Evolutionary conservation across 352 stramenopile species (phyloP).

Genomic region (Phytophthora sp.): DNA sequence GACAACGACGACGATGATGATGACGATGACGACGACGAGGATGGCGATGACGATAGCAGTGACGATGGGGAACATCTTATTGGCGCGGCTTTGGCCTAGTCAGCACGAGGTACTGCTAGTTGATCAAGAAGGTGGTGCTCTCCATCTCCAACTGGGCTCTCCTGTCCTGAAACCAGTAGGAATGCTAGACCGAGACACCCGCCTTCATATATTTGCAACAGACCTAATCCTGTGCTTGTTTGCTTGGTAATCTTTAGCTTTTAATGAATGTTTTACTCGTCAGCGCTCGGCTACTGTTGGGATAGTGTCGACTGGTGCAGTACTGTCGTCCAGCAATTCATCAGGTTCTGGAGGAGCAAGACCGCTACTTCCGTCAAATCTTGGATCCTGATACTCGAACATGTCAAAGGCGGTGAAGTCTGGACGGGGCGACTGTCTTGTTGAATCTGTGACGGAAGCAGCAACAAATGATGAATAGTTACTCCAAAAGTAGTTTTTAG

Average conservation of each 20-base stretch:
- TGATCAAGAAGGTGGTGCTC: constrained; percentile 10
- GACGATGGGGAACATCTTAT: constrained; percentile 47
- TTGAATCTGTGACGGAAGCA: neutral
- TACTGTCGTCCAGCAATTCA: constrained; percentile 4
- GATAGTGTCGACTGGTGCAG: neutral
- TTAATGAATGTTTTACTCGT: constrained; percentile 13
- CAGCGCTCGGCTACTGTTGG: neutral
- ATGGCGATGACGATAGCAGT: constrained; percentile 40
- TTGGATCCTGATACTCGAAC: constrained; percentile 25
- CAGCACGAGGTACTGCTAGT: too few relatives aligned
- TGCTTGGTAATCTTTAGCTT: too few relatives aligned
- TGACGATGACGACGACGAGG: constrained; percentile 47
- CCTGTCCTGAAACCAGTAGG: too few relatives aligned
- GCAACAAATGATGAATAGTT: too few relatives aligned
- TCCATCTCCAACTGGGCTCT: neutral
- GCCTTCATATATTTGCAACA: constrained; percentile 27
- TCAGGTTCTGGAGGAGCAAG: constrained; percentile 26
- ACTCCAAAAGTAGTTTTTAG: too few relatives aligned
- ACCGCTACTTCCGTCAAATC: constrained; percentile 23
- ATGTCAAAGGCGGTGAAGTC: constrained; percentile 39
- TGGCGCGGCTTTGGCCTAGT: constrained; percentile 37
- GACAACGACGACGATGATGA: constrained; percentile 56
- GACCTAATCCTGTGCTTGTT: constrained; percentile 11
- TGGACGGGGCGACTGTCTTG: neutral
- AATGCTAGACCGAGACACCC: constrained; percentile 15